phyloP scores from a whole-genome alignment of 257 asterid species.

The Leptodermis oblonga region DNA sequence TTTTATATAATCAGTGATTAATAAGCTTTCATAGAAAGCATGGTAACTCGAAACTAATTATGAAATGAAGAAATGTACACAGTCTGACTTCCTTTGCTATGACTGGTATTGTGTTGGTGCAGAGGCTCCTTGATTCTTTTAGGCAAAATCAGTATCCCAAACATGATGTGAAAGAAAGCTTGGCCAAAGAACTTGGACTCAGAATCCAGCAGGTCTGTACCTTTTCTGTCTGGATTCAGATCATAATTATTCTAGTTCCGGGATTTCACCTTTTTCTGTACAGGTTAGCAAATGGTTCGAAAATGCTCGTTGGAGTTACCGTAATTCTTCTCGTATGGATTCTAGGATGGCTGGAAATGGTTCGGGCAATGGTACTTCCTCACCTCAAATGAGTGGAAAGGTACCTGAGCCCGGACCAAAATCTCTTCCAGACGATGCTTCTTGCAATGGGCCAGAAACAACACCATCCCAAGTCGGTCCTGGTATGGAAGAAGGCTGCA shows the following conservation, averaged over 20 bases:
- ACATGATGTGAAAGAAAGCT: constrained; percentile 46
- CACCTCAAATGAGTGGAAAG: constrained; percentile 23
- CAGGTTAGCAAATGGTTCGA: constrained; percentile 90
- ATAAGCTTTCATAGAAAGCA: background rate
- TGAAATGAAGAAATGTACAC: background rate
- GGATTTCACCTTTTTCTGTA: background rate
- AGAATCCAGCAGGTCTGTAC: constrained; percentile 55
- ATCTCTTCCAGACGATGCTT: constrained; percentile 8
- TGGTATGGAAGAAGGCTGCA: constrained; percentile 1
- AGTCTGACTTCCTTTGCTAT: background rate
- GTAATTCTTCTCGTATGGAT: constrained; percentile 46
- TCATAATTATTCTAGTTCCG: background rate
- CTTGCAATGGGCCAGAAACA: constrained; percentile 18
- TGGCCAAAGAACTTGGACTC: constrained; percentile 74
- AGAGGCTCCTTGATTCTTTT: constrained; percentile 73
- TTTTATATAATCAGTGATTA: background rate
- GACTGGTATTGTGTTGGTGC: constrained; percentile 22
- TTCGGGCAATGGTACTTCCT: constrained; percentile 12
- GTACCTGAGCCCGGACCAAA: constrained; percentile 33
- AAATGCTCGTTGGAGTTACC: constrained; percentile 79
- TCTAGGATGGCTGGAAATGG: constrained; percentile 21
- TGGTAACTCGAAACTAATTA: background rate
- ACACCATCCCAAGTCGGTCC: constrained; percentile 17
- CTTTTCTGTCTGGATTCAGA: constrained; percentile 4
- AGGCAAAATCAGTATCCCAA: constrained; percentile 76